Base-by-base conservation (phyloP, 768 basidiomycete genomes). In the Suillus paluster region DNA sequence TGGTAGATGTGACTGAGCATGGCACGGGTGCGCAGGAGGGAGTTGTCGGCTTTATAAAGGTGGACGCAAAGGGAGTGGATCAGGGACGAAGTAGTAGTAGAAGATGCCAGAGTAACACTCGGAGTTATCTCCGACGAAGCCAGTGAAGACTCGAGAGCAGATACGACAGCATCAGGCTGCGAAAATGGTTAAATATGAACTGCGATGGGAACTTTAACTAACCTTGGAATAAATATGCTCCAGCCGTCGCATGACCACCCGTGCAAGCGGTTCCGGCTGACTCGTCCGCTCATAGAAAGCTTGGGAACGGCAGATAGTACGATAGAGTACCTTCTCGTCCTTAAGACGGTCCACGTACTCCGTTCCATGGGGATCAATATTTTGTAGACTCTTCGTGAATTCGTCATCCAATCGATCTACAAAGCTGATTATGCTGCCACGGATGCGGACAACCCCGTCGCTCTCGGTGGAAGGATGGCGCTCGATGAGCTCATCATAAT, bases 151-250 rank as follows among this genome's bases (percentile, higher is more conserved):
- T 99, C 97, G 27, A 99, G 87, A 14, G 93, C 95, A 68, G 90
- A 86, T 42, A 96, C 90, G 21, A 99, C 94, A 41, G 93, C 83
- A 70, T 97, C 94, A 53, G 97, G 97, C 95, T 97, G 67, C 36
- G 56, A 59, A 58, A 62, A n/a, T 27, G 11, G 25, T 55, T 21
- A 55, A 39, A 34, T 39, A 55, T 25, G 23, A 12, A 55, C 38
- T 27, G 21, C 17, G 1, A 5, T 39, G 23, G 17, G 5, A 11
- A 39, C 23, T 55, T 49, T 27, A 15, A 64, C 77, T 60, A 63
- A 96, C 95, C 89, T 99, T 99, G 42, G 93, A 95, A 77, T 99
- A 99, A 55, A 99, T 95, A 73, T 99, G 97, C 74, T 99, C 97
- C 63, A 99, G 78, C 46, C 97, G 87, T 67, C 97, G 87, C 91